These are phyloP conservation scores for Pythium folliculosum DNA, from an alignment of 352 stramenopile genomes.

Conservation along the genomic window DNA sequence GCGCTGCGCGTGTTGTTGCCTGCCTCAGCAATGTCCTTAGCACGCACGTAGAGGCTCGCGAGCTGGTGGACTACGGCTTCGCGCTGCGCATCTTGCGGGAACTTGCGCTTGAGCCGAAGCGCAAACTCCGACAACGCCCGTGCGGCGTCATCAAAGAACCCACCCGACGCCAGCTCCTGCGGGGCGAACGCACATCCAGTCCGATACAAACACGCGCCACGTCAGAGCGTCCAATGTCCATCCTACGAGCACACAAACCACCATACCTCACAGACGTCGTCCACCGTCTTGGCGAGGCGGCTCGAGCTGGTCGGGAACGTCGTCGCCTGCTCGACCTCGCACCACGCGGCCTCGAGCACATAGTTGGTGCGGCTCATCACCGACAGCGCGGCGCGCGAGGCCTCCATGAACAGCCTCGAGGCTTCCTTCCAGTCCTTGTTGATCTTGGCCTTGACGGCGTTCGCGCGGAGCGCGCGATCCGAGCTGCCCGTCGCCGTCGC, in stretches of 20 bases:
- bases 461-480: conserved; percentile 55
- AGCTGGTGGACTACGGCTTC: conserved; percentile 21
- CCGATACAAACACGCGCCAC: no score
- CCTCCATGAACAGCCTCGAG: conserved; percentile 50
- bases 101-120: conserved; percentile 60
- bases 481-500: conserved; percentile 32
- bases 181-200: not conserved
- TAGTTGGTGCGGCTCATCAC: conserved; percentile 53
- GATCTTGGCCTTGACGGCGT: conserved; percentile 70
- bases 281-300: conserved; percentile 44
- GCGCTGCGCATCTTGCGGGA: conserved; percentile 37
- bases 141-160: conserved; percentile 74
- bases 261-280: conserved; percentile 51
- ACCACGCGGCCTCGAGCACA: conserved; percentile 66
- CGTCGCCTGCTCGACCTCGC: conserved; percentile 53
- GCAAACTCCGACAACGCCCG: conserved; percentile 59
- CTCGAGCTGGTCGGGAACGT: conserved; percentile 41
- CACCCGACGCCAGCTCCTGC: conserved; percentile 48
- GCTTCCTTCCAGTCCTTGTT: conserved; percentile 71
- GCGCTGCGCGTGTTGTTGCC: conserved; percentile 50
- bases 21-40: conserved; percentile 55
- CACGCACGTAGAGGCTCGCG: conserved; percentile 48
- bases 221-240: no score
- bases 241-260: not conserved
- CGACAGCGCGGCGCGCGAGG: conserved; percentile 39